These are phyloP conservation scores for Flaveria linearis DNA, from an alignment of 129 eudicot genomes.

Conservation along the genomic window DNA sequence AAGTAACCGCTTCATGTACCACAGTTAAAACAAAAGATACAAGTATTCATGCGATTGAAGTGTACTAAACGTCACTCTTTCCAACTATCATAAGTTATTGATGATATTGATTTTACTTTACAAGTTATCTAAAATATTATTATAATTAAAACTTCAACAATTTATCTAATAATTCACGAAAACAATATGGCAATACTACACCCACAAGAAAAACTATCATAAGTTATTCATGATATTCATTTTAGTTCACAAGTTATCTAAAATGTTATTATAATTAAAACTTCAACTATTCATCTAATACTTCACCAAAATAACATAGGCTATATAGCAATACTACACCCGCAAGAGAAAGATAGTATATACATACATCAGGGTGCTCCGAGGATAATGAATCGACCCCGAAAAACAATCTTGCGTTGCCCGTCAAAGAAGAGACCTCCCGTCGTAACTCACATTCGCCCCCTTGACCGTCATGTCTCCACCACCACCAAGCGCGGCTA, in stretches of 20 bases:
- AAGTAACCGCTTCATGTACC: neutral
- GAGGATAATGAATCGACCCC: conserved; percentile 92
- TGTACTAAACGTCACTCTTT: neutral
- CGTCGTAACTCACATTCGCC: conserved; percentile 66
- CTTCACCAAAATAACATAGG: neutral
- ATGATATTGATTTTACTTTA: neutral
- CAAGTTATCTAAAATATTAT: neutral
- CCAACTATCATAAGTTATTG: neutral
- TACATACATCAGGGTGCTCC: conserved; percentile 89
- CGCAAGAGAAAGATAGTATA: neutral
- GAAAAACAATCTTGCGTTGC: conserved; percentile 63
- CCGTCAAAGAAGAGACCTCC: conserved; percentile 78
- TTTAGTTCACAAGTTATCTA: neutral
- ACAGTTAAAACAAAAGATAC: neutral
- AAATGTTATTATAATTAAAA: neutral
- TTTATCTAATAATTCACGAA: neutral
- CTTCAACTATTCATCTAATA: neutral
- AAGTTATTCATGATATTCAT: neutral
- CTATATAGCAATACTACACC: neutral
- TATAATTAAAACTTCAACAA: neutral
- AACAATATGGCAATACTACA: neutral
- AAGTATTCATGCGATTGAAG: neutral
- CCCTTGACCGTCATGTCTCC: conserved; percentile 31
- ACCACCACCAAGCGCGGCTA: conserved; percentile 25
- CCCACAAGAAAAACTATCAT: neutral